Base-by-base conservation (phyloP, 2,329 filamentous ascomycete genomes). In the Penicillium crustosum region DNA sequence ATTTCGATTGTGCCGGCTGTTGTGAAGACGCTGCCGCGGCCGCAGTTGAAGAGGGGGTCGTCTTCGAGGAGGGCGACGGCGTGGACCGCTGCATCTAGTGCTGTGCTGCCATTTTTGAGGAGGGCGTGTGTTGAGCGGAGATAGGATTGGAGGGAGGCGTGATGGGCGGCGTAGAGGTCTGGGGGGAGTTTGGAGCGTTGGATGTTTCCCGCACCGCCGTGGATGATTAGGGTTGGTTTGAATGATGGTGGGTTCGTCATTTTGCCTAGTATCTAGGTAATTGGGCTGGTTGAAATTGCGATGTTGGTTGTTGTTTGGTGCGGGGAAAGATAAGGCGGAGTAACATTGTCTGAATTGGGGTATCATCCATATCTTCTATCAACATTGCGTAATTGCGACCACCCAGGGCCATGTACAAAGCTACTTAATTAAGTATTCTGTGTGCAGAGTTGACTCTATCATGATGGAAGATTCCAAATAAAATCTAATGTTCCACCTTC, bases 1-100 rank as follows among this genome's bases (percentile, higher is more conserved):
- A 96, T 86, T 77, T 96, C 90, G 72, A 93, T 92, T 61, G 87
- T 83, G 19, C 92, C 93, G 63, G 89, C 87, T 50, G 87, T 85
- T 0, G 91, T 96, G 74, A 95, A 96, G 21, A 96, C 91, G 50
- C 91, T 90, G 53, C 93, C 93, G 67, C 86, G 87, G 8, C 87
- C 91, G 57, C 87, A 86, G 77, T 96, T 96, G 82, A 94, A 96
- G 5, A 95, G 83, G 2, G 88, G 82, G 68, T 92, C 85, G 69
- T 95, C 81, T 76, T 96, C 92, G 17, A 96, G 83, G 27, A 88
- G 81, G 1, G 81, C 78, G 12, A 95, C 91, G 44, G 91, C 91
- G 72, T 88, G 84, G 2, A 88, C 88, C 2, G 90, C 91, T 0
- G 86, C 83, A 55, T 91, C 86, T 15, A 96, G 81, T 0, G 92